Evolutionary conservation across 768 basidiomycete species (phyloP), one percentile per base, ranked within the genome.

Genomic region (Asterophora parasitica): DNA sequence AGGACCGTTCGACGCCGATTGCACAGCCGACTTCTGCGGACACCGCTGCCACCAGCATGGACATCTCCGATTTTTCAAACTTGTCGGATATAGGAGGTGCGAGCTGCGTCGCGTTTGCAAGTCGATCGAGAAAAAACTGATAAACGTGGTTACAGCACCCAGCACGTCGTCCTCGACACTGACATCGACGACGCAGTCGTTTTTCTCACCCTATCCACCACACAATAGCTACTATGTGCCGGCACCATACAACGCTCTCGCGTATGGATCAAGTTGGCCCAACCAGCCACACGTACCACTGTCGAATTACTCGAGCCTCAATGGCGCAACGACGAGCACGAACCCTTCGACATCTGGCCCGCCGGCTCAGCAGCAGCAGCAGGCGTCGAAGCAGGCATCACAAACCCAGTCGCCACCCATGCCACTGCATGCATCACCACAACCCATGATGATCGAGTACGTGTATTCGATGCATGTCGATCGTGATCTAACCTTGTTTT

Each of bases 251-350:
- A 76, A 77, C 50, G 71, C 76, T 5, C 72, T 79, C 58, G 59
- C 75, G 1, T 85, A 83, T 50, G 75, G 77, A n/a, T 56, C 73
- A 2, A 58, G 70, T 7, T 83, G 81, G 80, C 55, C 73, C 1
- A 57, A 63, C 15, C 58, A 70, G 7, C 61, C 62, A 7, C 47
- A 65, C 35, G 66, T 88, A 1, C 87, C 87, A 0, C 62, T 89
- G 23, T 88, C 87, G 11, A 81, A 67, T 50, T 89, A 88, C 51
- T 89, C 88, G n/a, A 79, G 81, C 38, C 65, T 88, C 40, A 87
- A 88, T 61, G 85, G 84, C 12, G 84, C 86, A n/a, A 85, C 83
- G 9, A 77, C 70, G 1, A 65, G 74, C 12, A 63, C 73, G 28
- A 59, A 71, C 9, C 42, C 68, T 7, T 50, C 69, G 4, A 45